phyloP scores from a whole-genome alignment of 257 asterid species.

The Oldenlandia corymbosa region DNA sequence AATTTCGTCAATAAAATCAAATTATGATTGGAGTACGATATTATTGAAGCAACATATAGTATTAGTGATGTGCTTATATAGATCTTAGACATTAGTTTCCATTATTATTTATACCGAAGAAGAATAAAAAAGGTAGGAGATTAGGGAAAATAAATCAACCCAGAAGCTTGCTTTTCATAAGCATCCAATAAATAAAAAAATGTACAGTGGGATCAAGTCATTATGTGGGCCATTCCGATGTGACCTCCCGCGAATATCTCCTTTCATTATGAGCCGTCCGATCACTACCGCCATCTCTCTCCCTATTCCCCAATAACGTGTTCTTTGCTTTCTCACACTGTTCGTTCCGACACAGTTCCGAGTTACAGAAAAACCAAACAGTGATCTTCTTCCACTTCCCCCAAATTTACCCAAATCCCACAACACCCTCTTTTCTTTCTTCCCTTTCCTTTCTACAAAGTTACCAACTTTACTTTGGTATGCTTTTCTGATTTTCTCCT shows the following conservation, averaged over 20 bases:
- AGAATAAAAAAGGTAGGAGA: no score
- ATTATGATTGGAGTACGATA: no score
- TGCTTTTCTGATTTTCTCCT: background rate
- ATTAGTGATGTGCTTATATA: no score
- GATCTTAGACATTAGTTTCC: no score
- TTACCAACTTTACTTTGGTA: no score
- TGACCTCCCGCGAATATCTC: constrained; percentile 38
- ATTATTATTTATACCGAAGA: no score
- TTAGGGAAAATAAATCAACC: no score
- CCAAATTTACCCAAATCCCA: constrained; percentile 12
- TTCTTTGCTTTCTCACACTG: constrained; percentile 1
- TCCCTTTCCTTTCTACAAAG: background rate
- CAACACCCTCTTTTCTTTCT: background rate
- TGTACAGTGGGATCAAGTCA: constrained; percentile 7
- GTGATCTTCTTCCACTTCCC: constrained; percentile 14
- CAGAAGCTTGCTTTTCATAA: constrained; percentile 16
- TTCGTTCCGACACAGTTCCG: constrained; percentile 5
- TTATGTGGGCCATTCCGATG: constrained; percentile 27
- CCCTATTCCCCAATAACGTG: background rate
- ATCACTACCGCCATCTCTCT: constrained; percentile 17
- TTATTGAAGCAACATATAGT: no score
- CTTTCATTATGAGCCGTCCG: constrained; percentile 36
- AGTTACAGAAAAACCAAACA: background rate
- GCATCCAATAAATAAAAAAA: constrained; percentile 32
- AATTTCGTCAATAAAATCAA: no score